Base-by-base conservation (phyloP, 176 grass and related monocot species). In the Puya raimondii region DNA sequence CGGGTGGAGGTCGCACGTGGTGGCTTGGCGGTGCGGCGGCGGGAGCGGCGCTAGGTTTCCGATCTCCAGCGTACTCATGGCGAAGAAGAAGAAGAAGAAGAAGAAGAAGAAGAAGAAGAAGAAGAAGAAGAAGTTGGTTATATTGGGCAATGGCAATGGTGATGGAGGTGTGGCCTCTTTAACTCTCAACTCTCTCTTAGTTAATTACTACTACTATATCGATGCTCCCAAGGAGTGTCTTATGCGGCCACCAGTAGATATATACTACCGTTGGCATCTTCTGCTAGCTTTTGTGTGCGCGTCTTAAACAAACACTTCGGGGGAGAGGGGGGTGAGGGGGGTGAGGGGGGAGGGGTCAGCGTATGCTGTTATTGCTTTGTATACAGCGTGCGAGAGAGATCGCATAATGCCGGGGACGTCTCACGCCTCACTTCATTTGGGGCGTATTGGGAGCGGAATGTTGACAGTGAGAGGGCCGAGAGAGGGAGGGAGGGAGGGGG, bases 1-100 rank as follows among this genome's bases (percentile, higher is more conserved):
- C 52, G 92, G 92, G 73, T 96, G 92, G 63, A 96, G 92, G 83
- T 91, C 85, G 64, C 92, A 96, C 3, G 88, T 88, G 47, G 88
- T 76, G 51, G 71, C 48, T 10, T 80, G 81, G 29, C 72, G 80
- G 11, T 59, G 73, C 48, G 75, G 76, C 11, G 91, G 92, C 66
- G 78, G 86, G 52, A 73, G 79, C 67, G 79, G 86, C 72, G 78
- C 87, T 57, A 66, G 73, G 48, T 72, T 58, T 29, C 50, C 66
- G 53, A 74, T 66, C 23, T 74, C 74, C 2, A 67, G 53, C 22
- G 72, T 47, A 78, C 49, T 78, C 75, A 78, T 77, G 6, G 59
- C 73, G 51, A 49, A 7, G 33, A 42, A 42, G 29, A 33, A 33
- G 27, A 29, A 29, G 27, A 29, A 29, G 27, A 29, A 29, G 27